Evolutionary conservation across 495 filamentous ascomycete genomes (phyloP), one percentile per base, ranked within the genome.

Genomic region (Cetradonia linearis): DNA sequence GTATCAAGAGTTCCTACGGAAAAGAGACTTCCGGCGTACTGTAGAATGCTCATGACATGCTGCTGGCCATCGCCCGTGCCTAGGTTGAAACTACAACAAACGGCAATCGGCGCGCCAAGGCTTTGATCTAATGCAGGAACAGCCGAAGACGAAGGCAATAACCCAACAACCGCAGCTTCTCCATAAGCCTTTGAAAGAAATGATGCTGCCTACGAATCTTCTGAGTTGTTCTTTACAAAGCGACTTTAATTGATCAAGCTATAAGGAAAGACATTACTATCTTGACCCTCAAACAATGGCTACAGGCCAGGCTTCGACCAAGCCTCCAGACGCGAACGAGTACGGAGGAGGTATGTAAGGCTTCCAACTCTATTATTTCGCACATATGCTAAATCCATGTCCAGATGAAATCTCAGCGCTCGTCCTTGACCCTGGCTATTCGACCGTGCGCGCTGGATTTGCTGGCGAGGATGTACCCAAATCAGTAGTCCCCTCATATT

Each of bases 401-500:
- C 52, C 63, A 95, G 93, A 98, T 77, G 93, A 98, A 73, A 90
- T 98, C 55, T 93, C 90, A 18, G 93, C 93, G 30, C 88, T 98
- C 68, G 88, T 98, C 27, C 88, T 98, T 66, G 93, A 98, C 68
- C 87, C 94, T 5, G 93, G 94, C 46, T 96, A 87, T 75, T 88
- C 85, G 49, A 87, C 83, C 66, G 89, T 84, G 18, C 92, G 94
- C 74, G 94, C 91, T 59, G 93, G 93, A 63, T 97, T 96, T 70
- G 93, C 93, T 5, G 93, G 94, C 66, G 93, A 98, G 85, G 93
- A 98, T 74, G 83, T 87, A 4, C 93, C 93, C 59, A 98, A 97
- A 78, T 89, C 89, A 16, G 81, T 97, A 54, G 78, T 94, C 47
- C 90, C 92, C 20, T 90, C 89, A 33, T 86, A 87, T 74, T 97